Conservation (phyloP, 805 yeast species). For the Saturnispora mendoncae region DNA sequence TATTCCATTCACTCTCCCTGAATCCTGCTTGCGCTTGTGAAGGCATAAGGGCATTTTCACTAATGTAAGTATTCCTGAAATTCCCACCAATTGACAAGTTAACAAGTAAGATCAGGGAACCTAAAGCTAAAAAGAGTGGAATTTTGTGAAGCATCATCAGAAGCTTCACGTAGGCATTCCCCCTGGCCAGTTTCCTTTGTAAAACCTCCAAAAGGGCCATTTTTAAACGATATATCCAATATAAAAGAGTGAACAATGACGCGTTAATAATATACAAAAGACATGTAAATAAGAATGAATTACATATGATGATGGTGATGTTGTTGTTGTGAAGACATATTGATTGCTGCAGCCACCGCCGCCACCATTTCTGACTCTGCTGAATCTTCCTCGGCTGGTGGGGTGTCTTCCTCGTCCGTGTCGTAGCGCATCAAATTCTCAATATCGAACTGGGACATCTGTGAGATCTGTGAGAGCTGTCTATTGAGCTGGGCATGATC, state of each 20-base stretch:
- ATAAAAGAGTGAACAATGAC: background rate
- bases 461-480: conserved; percentile 17
- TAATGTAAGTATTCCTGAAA: conserved; percentile 72
- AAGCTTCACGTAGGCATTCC: conserved; percentile 40
- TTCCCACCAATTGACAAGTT: conserved; percentile 75
- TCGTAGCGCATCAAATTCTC: conserved; percentile 8
- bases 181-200: conserved; percentile 34
- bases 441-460: conserved; percentile 16
- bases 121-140: conserved; percentile 33
- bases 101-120: conserved; percentile 51
- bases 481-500: conserved; percentile 26
- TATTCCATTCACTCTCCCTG: conserved; percentile 91
- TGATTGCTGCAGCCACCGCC: conserved; percentile 16
- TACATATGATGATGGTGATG: no score
- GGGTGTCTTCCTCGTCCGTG: conserved; percentile 10
- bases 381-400: background rate
- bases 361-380: conserved; percentile 11
- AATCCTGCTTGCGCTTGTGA: conserved; percentile 90
- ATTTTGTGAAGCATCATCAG: conserved; percentile 35
- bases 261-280: no score
- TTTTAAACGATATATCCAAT: background rate
- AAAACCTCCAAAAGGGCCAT: conserved; percentile 42
- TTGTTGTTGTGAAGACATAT: conserved; percentile 1
- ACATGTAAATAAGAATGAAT: no score
- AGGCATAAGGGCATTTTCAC: conserved; percentile 96